Evolutionary conservation across 768 basidiomycete species (phyloP), one percentile per base, ranked within the genome.

Genomic region (Auricularia heimuer): DNA sequence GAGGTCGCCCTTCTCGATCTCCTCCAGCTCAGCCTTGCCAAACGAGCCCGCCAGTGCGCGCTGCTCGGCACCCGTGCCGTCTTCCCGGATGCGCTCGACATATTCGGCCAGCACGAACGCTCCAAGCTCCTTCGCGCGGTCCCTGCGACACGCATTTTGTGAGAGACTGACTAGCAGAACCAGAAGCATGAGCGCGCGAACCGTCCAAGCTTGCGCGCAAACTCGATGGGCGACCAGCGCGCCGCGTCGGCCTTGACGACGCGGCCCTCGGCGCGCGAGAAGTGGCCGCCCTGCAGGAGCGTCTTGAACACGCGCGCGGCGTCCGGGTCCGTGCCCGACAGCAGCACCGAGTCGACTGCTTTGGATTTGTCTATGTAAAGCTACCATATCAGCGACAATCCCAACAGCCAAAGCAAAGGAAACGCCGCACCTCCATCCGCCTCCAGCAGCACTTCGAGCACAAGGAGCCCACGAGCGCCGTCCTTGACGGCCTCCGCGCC

Each of bases 221-320:
- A 92, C 1, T 74, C 75, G 1, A 74, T 71, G 0, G 87, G 77
- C 21, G 86, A 83, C 80, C 87, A 93, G 1, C 73, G 68, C 2
- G 81, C 69, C 39, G 39, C 39, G 12, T 42, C 2, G 82, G 78
- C 6, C 74, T 80, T 37, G 82, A 33, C 81, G 44, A 95, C 77
- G 2, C 80, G 67, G 24, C 80, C 80, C 2, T 84, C 81, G 0
- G 81, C 73, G 37, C 85, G 87, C 66, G 85, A 86, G 75, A 86
- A 97, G 72, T 95, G 93, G 0, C 94, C 94, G 4, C 94, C 94
- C 72, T 95, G 92, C 1, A 97, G 80, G 4, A 97, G 84, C 4
- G 85, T 86, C 73, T 97, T 97, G 81, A 92, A 95, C 61, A 94
- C 71, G 47, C 94, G 82, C 3, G 90, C 4, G 78, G 70, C 24